Evolutionary conservation across 257 asterid genomes (phyloP).

Genomic region (Lycium barbarum): DNA sequence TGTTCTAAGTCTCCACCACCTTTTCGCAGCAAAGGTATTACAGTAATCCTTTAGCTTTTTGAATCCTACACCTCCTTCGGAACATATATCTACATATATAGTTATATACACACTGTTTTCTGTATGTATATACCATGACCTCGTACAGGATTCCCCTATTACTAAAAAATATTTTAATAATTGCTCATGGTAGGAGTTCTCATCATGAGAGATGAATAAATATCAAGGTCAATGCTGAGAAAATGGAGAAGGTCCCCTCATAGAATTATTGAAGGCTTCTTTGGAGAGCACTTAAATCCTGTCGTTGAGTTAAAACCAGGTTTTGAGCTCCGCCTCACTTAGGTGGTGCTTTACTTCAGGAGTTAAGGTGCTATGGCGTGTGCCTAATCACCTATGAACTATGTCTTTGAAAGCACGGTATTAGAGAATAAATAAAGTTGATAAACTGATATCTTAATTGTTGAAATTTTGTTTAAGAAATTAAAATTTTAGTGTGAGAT

Average conservation of each 20-base stretch:
- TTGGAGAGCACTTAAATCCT: neutral
- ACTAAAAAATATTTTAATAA: constrained; percentile 15
- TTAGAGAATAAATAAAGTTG: neutral
- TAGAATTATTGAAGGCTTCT: neutral
- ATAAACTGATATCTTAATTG: neutral
- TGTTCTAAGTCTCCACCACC: too few species aligned
- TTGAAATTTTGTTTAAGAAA: neutral
- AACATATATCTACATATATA: neutral
- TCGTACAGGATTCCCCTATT: neutral
- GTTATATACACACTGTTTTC: neutral
- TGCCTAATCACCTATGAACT: constrained; percentile 17
- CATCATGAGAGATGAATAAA: neutral
- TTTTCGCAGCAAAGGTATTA: too few species aligned
- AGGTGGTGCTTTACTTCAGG: neutral
- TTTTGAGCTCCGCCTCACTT: neutral
- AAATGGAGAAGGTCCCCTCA: neutral
- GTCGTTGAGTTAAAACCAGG: neutral
- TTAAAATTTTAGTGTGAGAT: neutral
- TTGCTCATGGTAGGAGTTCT: constrained; percentile 2
- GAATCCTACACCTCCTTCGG: too few species aligned
- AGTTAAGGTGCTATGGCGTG: neutral
- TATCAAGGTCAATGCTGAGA: neutral
- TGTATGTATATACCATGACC: neutral
- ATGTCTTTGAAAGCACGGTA: neutral
- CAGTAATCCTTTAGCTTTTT: too few species aligned